phyloP scores from a whole-genome alignment of 2,329 filamentous ascomycete species.

The Neospermospora avenae region DNA sequence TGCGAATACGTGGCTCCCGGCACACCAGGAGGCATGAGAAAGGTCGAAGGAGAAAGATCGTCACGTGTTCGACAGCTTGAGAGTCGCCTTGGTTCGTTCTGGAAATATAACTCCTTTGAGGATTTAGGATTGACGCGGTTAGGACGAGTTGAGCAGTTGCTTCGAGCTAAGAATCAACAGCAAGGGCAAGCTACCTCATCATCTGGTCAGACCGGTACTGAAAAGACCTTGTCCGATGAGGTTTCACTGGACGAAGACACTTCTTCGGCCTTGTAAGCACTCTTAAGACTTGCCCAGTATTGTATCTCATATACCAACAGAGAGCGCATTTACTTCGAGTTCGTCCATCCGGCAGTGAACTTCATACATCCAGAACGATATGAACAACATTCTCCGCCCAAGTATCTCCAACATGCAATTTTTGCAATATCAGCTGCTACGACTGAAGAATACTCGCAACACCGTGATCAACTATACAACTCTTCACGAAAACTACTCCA shows the following conservation, averaged over 20 bases:
- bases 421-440: constrained; percentile 81
- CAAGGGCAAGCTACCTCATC: not conserved
- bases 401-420: constrained; percentile 85
- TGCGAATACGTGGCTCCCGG: constrained; percentile 11
- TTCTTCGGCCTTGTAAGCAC: not conserved
- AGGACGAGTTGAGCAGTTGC: constrained; percentile 12
- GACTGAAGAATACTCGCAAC: constrained; percentile 69
- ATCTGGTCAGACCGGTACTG: not conserved
- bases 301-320: constrained; percentile 31
- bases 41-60: not conserved
- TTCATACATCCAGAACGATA: constrained; percentile 86
- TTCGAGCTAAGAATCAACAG: constrained; percentile 2
- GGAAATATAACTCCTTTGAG: not conserved
- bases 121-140: not conserved
- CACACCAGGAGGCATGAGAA: not conserved
- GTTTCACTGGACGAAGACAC: not conserved
- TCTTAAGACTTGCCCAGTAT: not conserved
- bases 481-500: constrained; percentile 84
- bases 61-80: constrained; percentile 13
- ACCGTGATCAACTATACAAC: constrained; percentile 83
- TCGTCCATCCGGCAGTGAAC: constrained; percentile 75
- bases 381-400: constrained; percentile 74
- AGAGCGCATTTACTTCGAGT: constrained; percentile 77
- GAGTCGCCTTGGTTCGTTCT: constrained; percentile 11
- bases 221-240: not conserved